Evolutionary conservation across 139 green algal species (phyloP).

Genomic region (Raphidocelis subcapitata): DNA sequence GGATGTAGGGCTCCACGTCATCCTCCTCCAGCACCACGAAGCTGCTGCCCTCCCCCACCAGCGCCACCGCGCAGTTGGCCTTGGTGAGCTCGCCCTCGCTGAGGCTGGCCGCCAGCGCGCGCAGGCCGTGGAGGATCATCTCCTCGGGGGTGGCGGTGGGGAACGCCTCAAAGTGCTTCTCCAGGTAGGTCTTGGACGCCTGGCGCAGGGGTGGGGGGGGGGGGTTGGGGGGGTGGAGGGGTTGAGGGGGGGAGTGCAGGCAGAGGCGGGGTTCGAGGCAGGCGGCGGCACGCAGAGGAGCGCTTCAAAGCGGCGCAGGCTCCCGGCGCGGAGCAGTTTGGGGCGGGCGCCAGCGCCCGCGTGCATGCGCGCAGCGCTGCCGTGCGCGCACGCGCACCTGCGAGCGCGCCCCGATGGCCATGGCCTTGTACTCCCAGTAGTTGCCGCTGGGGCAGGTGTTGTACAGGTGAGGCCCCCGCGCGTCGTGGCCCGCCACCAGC

Average conservation of each 20-base stretch:
- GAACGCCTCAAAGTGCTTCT: conserved; percentile 92
- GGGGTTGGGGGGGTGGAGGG: too few species aligned
- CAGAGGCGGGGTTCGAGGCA: too few species aligned
- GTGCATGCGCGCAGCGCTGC: too few species aligned
- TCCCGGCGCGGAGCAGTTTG: too few species aligned
- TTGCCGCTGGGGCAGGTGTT: conserved; percentile 95
- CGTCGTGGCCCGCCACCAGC: conserved; percentile 87
- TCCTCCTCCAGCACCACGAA: conserved; percentile 89
- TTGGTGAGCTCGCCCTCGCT: conserved; percentile 85
- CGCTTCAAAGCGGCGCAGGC: too few species aligned
- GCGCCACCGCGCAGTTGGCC: conserved; percentile 75
- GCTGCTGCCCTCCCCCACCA: conserved; percentile 75
- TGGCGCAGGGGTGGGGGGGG: conserved; percentile 31
- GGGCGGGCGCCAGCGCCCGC: too few species aligned
- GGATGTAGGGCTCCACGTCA: conserved; percentile 47
- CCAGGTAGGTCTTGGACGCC: conserved; percentile 96
- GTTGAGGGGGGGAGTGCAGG: too few species aligned
- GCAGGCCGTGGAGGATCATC: conserved; percentile 82
- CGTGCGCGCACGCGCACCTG: conserved; percentile 55
- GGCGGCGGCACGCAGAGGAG: too few species aligned
- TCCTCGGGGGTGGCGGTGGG: conserved; percentile 66
- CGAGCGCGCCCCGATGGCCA: conserved; percentile 92
- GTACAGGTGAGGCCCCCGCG: conserved; percentile 79
- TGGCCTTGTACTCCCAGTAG: conserved; percentile 97
- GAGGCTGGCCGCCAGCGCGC: conserved; percentile 46